Base-by-base conservation (phyloP, 495 filamentous ascomycete species). In the Neurospora sp. region DNA sequence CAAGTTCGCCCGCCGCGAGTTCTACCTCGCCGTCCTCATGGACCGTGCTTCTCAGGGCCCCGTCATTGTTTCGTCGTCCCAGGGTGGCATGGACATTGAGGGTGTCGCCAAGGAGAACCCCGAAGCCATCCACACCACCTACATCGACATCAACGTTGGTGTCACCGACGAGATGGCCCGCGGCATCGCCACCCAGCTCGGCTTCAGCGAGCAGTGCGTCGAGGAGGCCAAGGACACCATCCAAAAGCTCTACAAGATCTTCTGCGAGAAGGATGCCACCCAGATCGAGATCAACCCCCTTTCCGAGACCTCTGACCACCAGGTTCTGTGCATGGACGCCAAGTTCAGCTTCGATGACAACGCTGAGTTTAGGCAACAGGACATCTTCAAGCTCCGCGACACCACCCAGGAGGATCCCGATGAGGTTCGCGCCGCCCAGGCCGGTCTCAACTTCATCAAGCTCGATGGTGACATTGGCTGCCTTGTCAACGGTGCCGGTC, bases 271-370 rank as follows among this genome's bases (percentile, higher is more conserved):
- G 82, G 96, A 99, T 85, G 93, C 94, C 73, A 99, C 95, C 71
- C 96, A 99, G 84, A 97, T 99, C 79, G 96, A 99, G 86, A 99
- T 99, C 87, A 99, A 99, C 88, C 96, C 96, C 71, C 88, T 98
- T 39, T 94, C 92, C 42, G 96, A 99, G 88, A 99, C 96, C 70
- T 94, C 90, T 70, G 96, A 99, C 84, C 95, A 98, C 87, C 86
- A 97, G 85, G 96, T 99, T 74, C 87, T 99, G 77, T 95, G 94
- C 82, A 99, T 99, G 96, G 96, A 99, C 79, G 96, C 96, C 81
- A 99, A 99, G 87, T 90, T 99, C 74, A 91, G 88, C 77, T 98
- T 99, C 80, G 96, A 99, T 81, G 96, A 99, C 87, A 99, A 99
- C 82, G 96, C 96, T 79, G 94, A 97, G 46, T 99, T 95, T 90